Evolutionary conservation across 2,329 filamentous ascomycete genomes (phyloP), one percentile per base, ranked within the genome.

Genomic region (Ambrosiella cleistominuta): DNA sequence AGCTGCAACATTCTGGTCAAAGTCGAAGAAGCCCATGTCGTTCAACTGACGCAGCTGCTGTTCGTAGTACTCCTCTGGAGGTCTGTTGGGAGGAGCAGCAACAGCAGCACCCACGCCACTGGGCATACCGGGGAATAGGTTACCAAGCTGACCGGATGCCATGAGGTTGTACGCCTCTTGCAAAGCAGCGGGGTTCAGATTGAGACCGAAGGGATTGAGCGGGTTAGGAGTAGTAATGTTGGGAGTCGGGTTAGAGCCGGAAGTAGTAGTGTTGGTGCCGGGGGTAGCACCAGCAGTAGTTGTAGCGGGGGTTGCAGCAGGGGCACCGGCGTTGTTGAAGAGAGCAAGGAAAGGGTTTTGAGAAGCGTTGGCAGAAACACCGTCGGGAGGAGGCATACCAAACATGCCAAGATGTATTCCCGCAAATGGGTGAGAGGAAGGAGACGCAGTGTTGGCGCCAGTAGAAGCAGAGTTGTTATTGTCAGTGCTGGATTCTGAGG

Each of bases 1-100:
- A 4, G 93, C 93, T 58, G 86, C 82, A 38, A 98, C 81, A 65
- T 98, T 98, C 64, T 86, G 75, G 56, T 98, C 91, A 66, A 97
- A 98, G 67, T 98, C 90, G 68, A 82, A 95, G 72, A 98, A 98
- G 2, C 93, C 93, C 93, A 98, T 98, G 63, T 97, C 93, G 69
- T 98, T 98, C 62, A 98, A 73, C 71, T 97, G 89, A 61, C 88
- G 78, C 54, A 98, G 75, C 71, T 98, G 91, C 38, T 87, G 83
- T 2, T 86, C 89, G 65, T 95, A 98, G 60, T 88, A 77, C 70
- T 97, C 93, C 74, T 98, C 93, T 0, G 93, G 91, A 3, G 93
- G 90, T 62, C 91, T 79, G 66, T 78, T 93, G 2, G 78, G 70
- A 4, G 88, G 85, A 15, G 79, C 71, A 66, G 45, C 66, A 70